These are phyloP conservation scores for Cylindricascospora bacillispora DNA, from an alignment of 1,139 yeast species.

Conservation along the genomic window DNA sequence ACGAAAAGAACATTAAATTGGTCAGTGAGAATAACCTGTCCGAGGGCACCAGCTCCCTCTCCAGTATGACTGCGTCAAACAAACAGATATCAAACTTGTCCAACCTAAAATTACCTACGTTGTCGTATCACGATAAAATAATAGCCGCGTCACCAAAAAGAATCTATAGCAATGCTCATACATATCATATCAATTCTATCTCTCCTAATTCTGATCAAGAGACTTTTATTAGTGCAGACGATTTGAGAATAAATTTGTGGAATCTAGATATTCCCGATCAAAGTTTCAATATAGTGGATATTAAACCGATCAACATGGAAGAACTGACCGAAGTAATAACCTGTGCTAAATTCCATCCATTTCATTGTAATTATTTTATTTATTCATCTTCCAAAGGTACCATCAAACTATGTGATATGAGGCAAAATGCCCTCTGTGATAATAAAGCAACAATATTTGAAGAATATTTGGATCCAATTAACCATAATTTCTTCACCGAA, in stretches of 20 bases:
- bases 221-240: constrained; percentile 88
- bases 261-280: constrained; percentile 90
- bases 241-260: constrained; percentile 92
- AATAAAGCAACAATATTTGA: constrained; percentile 80
- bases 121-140: constrained; percentile 85
- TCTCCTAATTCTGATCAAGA: constrained; percentile 93
- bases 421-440: constrained; percentile 91
- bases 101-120: constrained; percentile 65
- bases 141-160: constrained; percentile 91
- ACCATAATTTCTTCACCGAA: constrained; percentile 94
- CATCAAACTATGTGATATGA: constrained; percentile 91
- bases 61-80: not conserved
- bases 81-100: constrained; percentile 7
- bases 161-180: constrained; percentile 91
- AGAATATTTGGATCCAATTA: constrained; percentile 84
- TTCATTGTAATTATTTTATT: constrained; percentile 86
- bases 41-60: constrained; percentile 9
- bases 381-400: constrained; percentile 96
- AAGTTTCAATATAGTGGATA: constrained; percentile 92
- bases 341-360: constrained; percentile 95
- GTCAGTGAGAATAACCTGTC: constrained; percentile 78
- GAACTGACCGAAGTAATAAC: constrained; percentile 97
- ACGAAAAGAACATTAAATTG: constrained; percentile 82
- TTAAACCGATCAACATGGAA: constrained; percentile 97
- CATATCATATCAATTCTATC: constrained; percentile 94